Evolutionary conservation across 768 basidiomycete species (phyloP), one percentile per base, ranked within the genome.

Genomic region (Filobasidium floriforme): DNA sequence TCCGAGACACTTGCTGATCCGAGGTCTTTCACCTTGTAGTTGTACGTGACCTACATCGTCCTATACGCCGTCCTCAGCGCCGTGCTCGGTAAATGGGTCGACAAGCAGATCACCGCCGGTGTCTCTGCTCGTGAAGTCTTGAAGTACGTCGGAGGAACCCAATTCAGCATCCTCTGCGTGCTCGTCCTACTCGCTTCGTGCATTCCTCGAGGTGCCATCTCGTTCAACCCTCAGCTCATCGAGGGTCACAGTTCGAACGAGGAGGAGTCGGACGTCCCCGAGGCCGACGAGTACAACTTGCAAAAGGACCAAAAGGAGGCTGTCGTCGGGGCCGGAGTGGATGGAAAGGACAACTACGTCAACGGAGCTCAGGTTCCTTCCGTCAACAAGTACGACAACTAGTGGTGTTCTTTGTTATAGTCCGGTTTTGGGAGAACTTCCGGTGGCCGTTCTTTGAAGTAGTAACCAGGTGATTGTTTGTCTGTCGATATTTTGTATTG

Each of bases 21-120:
- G 1, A 28, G 14, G 19, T 24, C 2, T n/a, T n/a, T 10, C 15
- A 51, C 18, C 5, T 19, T 22, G 18, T 28, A 62, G 65, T 68
- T 75, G 15, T 73, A 70, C 61, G 51, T 67, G 14, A 65, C 61
- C 41, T 71, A 68, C 57, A 67, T 76, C 59, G 66, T 74, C 66
- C 62, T 69, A 63, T 71, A 76, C 62, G 76, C 76, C 41, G 70
- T 77, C 63, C 66, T 75, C 43, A 67, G 67, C 1, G 68, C 72
- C 19, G 64, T 73, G 11, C 72, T 77, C 51, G 76, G 76, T 46
- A 71, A 70, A 15, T 72, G 72, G 68, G 70, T 77, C 55, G 76
- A 77, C 67, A 57, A 54, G 43, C 63, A 67, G 46, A 67, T 71
- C 67, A 65, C 54, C 1, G 28, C n/a, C 0, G 66, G 66, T 51